phyloP scores from a whole-genome alignment of 345 rosid species.

The Noccaea bulbosa region DNA sequence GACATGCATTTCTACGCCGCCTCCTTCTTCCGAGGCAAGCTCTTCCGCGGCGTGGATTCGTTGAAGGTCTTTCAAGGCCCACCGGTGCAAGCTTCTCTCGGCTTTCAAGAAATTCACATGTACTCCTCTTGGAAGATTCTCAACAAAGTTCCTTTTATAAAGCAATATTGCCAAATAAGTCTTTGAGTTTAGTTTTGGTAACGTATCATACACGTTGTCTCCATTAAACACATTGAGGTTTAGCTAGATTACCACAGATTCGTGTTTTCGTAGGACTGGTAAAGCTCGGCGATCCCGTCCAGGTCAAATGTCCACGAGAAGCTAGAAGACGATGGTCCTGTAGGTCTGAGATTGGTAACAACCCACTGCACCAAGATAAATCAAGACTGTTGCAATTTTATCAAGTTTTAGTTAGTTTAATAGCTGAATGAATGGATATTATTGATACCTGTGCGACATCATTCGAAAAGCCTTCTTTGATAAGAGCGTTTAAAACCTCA shows the following conservation, averaged over 20 bases:
- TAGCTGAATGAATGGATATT: not conserved
- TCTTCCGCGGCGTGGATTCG: constrained; percentile 92
- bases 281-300: constrained; percentile 77
- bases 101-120: constrained; percentile 92
- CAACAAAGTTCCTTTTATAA: constrained; percentile 76
- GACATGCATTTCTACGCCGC: constrained; percentile 95
- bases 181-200: not conserved
- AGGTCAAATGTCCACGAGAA: constrained; percentile 91
- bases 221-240: not conserved
- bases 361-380: constrained; percentile 69
- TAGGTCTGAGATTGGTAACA: constrained; percentile 74
- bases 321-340: constrained; percentile 53
- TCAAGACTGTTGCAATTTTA: constrained; percentile 22
- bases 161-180: constrained; percentile 18
- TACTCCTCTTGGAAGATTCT: constrained; percentile 83
- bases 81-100: constrained; percentile 94
- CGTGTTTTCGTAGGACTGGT: constrained; percentile 85
- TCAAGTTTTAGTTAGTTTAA: constrained; percentile 6
- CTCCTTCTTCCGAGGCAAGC: constrained; percentile 85
- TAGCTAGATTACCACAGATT: constrained; percentile 68
- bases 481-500: constrained; percentile 42
- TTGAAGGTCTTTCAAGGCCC: constrained; percentile 94
- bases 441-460: constrained; percentile 44
- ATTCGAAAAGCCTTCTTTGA: constrained; percentile 46
- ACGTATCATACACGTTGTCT: not conserved